phyloP scores from a whole-genome alignment of 1,284 basidiomycete species.

The Cutaneotrichosporon daszewskae region DNA sequence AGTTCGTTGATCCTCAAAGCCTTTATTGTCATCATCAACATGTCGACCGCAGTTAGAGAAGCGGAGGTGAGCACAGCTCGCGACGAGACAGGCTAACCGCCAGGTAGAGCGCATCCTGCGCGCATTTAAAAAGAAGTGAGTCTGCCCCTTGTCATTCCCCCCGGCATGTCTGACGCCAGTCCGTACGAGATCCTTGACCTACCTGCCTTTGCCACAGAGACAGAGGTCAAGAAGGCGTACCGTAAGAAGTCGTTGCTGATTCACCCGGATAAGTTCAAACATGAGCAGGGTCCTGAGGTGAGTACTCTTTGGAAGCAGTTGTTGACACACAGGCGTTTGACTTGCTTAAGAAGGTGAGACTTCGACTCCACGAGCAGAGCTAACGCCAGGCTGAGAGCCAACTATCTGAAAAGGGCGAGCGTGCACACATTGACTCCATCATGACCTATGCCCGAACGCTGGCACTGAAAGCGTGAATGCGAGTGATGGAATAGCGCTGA shows the following conservation, averaged over 20 bases:
- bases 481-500: neutral
- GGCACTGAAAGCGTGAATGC: slow-evolving; percentile 42
- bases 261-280: slow-evolving; percentile 56
- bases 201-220: slow-evolving; percentile 48
- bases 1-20: neutral
- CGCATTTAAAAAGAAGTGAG: slow-evolving; percentile 54
- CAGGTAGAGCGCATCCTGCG: slow-evolving; percentile 52
- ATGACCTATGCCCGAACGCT: slow-evolving; percentile 42
- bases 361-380: neutral
- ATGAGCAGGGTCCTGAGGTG: slow-evolving; percentile 51
- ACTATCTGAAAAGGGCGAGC: slow-evolving; percentile 35
- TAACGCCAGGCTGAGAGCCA: slow-evolving; percentile 42
- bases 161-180: slow-evolving; percentile 24
- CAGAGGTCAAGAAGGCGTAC: slow-evolving; percentile 53
- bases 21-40: neutral
- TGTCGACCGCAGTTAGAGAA: slow-evolving; percentile 27
- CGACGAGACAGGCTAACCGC: slow-evolving; percentile 7
- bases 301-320: slow-evolving; percentile 5
- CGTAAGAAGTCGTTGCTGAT: slow-evolving; percentile 55
- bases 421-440: slow-evolving; percentile 46
- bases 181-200: slow-evolving; percentile 56
- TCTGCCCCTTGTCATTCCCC: neutral
- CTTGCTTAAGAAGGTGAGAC: slow-evolving; percentile 52
- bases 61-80: slow-evolving; percentile 28
- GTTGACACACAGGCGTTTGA: slow-evolving; percentile 51